These are phyloP conservation scores for Cytospora leucostoma DNA, from an alignment of 2,329 filamentous ascomycete genomes.

Conservation along the genomic window DNA sequence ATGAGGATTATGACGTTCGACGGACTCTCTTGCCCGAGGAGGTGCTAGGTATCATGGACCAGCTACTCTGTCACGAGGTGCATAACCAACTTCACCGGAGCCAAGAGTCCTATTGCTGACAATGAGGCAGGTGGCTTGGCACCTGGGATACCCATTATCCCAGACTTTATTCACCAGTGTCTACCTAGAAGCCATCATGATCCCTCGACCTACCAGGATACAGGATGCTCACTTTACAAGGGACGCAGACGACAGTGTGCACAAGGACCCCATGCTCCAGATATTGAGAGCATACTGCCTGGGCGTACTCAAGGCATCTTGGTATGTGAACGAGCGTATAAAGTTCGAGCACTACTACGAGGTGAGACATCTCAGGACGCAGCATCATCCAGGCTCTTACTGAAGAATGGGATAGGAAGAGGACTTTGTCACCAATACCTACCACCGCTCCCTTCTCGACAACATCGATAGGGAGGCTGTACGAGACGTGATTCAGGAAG, in stretches of 20 bases:
- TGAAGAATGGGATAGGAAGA: conserved; percentile 67
- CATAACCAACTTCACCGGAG: conserved; percentile 26
- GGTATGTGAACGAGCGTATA: conserved; percentile 75
- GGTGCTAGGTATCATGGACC: conserved; percentile 90
- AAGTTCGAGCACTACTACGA: conserved; percentile 89
- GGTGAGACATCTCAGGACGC: conserved; percentile 47
- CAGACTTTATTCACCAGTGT: conserved; percentile 93
- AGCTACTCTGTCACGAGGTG: conserved; percentile 86
- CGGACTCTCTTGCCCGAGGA: conserved; percentile 71
- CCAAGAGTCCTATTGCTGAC: not conserved
- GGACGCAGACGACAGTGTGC: conserved; percentile 34
- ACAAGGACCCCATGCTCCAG: conserved; percentile 53
- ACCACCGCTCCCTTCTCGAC: conserved; percentile 75
- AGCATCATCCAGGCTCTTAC: not conserved
- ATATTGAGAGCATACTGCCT: conserved; percentile 85
- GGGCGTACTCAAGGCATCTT: conserved; percentile 79
- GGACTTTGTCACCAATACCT: conserved; percentile 92
- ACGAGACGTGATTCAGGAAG: conserved; percentile 54
- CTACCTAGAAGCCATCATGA: conserved; percentile 82
- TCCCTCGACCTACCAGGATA: conserved; percentile 65
- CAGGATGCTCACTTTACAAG: conserved; percentile 65
- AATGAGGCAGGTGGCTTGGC: conserved; percentile 79
- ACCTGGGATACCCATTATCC: conserved; percentile 90
- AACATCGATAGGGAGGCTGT: conserved; percentile 61
- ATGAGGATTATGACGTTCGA: conserved; percentile 78